Base-by-base conservation (phyloP, 371 early-diverging fungal species). In the Furculomyces boomerangus region DNA sequence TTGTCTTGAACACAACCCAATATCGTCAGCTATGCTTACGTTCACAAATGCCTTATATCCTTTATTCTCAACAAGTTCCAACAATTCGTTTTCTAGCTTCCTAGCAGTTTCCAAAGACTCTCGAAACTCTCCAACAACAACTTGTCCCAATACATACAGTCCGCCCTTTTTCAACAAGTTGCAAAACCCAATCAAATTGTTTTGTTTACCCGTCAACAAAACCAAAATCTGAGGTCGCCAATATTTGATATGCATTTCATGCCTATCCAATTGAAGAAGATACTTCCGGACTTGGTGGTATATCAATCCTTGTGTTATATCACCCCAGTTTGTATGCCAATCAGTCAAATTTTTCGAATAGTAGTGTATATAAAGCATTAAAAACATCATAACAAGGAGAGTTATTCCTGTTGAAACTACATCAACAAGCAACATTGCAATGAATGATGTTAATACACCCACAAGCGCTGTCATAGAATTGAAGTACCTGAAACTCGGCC, bases 281-380 rank as follows among this genome's bases (percentile, higher is more conserved):
- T 72, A 78, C 58, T 79, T 79, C 60, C 81, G 74, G 30, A 79
- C 80, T 56, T 80, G 81, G 56, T 79, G 81, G 58, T 78, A 80
- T 50, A 79, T 77, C 51, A 80, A 61, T 32, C 68, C 67, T 58
- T 77, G 78, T 1, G 74, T 73, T 7, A 80, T 76, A 58, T 79
- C 77, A 16, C 81, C 81, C 79, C 79, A 80, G 30, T 70, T 59
- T 1, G 71, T 65, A 43, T 66, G 68, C 28, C 50, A 28, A n/a
- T 18, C 29, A 29, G 7, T 27, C 3, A 26, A 10, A 29, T 30
- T 49, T 10, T 8, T 26, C 3, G n/a, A 5, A 20, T 26, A 26
- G 47, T 74, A 78, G 58, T 78, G 80, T 50, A 80, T 71, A 57
- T 70, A 62, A 48, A 72, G 58, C 27, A 77, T 76, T 28, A 79